Evolutionary conservation across 2,329 filamentous ascomycete species (phyloP), one percentile per base, ranked within the genome.

Genomic region (Cercospora citrullina): DNA sequence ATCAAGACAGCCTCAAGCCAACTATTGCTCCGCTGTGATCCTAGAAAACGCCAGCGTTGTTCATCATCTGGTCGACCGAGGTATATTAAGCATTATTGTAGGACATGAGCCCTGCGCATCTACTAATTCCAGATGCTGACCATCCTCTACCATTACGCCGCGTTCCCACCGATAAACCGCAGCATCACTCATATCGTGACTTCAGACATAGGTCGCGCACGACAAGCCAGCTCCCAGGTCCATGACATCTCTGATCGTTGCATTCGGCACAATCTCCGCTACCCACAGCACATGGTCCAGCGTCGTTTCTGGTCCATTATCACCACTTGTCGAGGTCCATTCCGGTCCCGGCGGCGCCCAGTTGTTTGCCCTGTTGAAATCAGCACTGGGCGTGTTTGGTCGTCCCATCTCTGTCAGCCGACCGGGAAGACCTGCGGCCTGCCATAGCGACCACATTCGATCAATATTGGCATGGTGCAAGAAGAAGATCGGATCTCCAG

Each of bases 381-480:
- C 69, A 1, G 61, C 57, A 6, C 64, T 64, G 6, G 70, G 70
- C 23, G 68, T 67, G 31, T 73, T 73, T 1, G 71, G 68, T 48
- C 71, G 64, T 28, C 67, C 67, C 55, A 73, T 69, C 21, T 67
- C 71, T 7, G 36, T 63, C 31, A 72, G 53, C 7, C 70, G 64
- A 7, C 33, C 57, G 12, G 55, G 62, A 16, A 65, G 61, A 9
- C 63, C 53, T 12, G 67, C 65, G n/a, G 59, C 26, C 60, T 71
- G 69, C 71, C 71, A 73, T 45, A 62, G 51, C 65, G 61, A 72
- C 65, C 66, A 73, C 57, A 73, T 60, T 4, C 71, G 68, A 39
- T 73, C 71, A 21, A 73, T 69, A 58, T 73, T 73, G 39, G 71
- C 67, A 60, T 73, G 71, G 42, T 73, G 71, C 26, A 73, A 53